These are phyloP conservation scores for Xylaria sp. DNA, from an alignment of 2,329 filamentous ascomycete species.

Conservation along the genomic window DNA sequence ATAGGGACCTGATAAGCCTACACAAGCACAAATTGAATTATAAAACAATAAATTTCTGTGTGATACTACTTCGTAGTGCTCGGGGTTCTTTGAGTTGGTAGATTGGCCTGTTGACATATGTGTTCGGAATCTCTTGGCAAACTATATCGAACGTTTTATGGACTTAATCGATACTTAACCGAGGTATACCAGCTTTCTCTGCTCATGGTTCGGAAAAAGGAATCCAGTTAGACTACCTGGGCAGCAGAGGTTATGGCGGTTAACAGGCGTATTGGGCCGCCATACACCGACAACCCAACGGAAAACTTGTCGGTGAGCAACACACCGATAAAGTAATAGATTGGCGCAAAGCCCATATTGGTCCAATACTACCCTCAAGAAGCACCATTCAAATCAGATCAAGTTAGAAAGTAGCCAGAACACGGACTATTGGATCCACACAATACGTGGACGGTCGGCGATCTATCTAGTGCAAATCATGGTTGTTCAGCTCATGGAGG, in stretches of 20 bases:
- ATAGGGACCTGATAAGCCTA: background rate
- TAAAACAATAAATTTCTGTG: background rate
- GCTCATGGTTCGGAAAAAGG: background rate
- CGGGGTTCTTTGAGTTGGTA: background rate
- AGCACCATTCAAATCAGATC: constrained; percentile 8
- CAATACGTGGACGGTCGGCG: constrained; percentile 22
- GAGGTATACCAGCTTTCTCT: background rate
- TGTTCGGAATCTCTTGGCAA: background rate
- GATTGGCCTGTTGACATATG: background rate
- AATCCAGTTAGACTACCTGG: background rate
- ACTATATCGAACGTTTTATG: background rate
- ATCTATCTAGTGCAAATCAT: constrained; percentile 8
- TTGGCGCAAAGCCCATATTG: constrained; percentile 13
- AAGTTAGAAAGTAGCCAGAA: constrained; percentile 4
- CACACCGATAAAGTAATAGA: constrained; percentile 7
- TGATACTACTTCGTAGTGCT: background rate
- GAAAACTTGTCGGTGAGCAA: constrained; percentile 3
- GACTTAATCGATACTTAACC: background rate
- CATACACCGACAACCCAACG: background rate
- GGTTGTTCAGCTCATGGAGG: constrained; percentile 9
- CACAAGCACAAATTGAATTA: background rate
- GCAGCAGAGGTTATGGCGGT: background rate
- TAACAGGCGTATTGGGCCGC: background rate
- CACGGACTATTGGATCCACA: constrained; percentile 25
- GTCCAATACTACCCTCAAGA: background rate